These are phyloP conservation scores for Phytophthora lateralis DNA, from an alignment of 352 stramenopile genomes.

Conservation along the genomic window DNA sequence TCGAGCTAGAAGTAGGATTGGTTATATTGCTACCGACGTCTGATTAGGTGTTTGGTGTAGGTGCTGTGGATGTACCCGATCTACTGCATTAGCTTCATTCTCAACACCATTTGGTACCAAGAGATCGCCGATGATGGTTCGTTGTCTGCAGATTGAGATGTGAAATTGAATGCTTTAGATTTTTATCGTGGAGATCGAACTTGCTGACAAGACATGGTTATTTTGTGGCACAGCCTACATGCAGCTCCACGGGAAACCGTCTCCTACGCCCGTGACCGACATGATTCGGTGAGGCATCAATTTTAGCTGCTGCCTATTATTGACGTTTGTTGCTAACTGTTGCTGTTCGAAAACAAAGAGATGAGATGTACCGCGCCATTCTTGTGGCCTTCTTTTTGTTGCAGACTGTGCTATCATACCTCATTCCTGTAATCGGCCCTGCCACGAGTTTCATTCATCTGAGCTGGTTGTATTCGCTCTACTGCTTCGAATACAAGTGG, in stretches of 20 bases:
- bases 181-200: neutral
- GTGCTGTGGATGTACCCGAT: constrained; percentile 92
- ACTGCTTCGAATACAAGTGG: constrained; percentile 93
- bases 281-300: constrained; percentile 80
- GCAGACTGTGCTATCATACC: constrained; percentile 84
- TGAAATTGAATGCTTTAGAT: neutral
- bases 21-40: neutral
- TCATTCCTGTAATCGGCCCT: constrained; percentile 78
- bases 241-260: constrained; percentile 82
- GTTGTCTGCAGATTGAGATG: neutral
- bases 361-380: constrained; percentile 88
- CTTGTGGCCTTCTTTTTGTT: constrained; percentile 87
- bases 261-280: constrained; percentile 72
- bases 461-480: constrained; percentile 90
- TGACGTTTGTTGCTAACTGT: neutral
- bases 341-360: constrained; percentile 32
- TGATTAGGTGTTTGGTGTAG: constrained; percentile 27
- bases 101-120: constrained; percentile 93
- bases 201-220: neutral
- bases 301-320: neutral
- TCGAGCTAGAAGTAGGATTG: neutral
- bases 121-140: constrained; percentile 90
- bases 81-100: constrained; percentile 92
- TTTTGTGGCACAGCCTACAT: constrained; percentile 58
- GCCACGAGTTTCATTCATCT: constrained; percentile 84